phyloP scores from a whole-genome alignment of 2,329 filamentous ascomycete species.

The Xylogone sp. region DNA sequence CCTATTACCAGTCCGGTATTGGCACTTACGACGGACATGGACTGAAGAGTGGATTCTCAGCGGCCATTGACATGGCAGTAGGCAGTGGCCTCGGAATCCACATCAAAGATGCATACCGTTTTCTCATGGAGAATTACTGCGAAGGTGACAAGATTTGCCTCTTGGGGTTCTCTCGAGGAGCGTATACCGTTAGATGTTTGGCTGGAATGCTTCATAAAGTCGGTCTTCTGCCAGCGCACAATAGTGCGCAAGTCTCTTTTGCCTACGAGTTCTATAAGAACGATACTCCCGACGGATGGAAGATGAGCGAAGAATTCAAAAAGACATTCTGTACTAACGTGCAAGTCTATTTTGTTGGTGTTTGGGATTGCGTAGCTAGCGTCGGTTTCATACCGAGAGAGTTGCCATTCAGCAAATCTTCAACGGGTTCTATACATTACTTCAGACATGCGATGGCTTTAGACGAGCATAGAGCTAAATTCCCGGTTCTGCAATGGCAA shows the following conservation, averaged over 20 bases:
- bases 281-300: constrained; percentile 33
- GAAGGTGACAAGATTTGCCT: constrained; percentile 45
- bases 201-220: constrained; percentile 40
- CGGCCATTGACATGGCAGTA: constrained; percentile 39
- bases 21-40: constrained; percentile 39
- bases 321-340: constrained; percentile 40
- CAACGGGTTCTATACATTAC: constrained; percentile 30
- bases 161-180: constrained; percentile 45
- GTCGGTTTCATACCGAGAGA: constrained; percentile 37
- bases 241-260: constrained; percentile 46
- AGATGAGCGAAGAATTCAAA: constrained; percentile 39
- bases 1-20: constrained; percentile 42
- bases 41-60: constrained; percentile 33
- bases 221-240: constrained; percentile 54
- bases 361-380: constrained; percentile 37
- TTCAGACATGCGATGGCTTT: constrained; percentile 41
- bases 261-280: constrained; percentile 42
- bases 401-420: constrained; percentile 33
- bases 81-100: constrained; percentile 38
- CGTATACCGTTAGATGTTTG: constrained; percentile 47
- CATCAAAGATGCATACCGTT: constrained; percentile 37
- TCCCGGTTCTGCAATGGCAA: constrained; percentile 36
- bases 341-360: constrained; percentile 38
- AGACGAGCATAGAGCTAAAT: constrained; percentile 40
- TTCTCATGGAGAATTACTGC: constrained; percentile 44